Conservation (phyloP, 768 basidiomycete genomes). For the Pleurotus platypus region DNA sequence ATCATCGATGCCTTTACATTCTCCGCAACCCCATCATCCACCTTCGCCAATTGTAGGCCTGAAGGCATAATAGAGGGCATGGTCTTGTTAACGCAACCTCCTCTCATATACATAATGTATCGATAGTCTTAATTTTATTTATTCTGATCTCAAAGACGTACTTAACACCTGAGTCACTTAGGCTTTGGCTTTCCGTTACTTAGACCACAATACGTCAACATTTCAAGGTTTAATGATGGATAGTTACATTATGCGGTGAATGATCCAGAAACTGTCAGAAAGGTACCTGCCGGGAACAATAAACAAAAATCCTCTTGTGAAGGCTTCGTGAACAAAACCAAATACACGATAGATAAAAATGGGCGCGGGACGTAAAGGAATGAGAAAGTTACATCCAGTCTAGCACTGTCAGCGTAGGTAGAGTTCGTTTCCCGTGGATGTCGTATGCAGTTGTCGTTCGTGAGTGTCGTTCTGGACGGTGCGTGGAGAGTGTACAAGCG, state of each 20-base stretch:
- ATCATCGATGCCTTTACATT: not conserved
- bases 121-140: conserved; percentile 5
- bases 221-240: not conserved
- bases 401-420: too few relatives aligned
- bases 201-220: too few relatives aligned
- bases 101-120: conserved; percentile 3
- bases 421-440: too few relatives aligned
- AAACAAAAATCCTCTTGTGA: conserved; percentile 1
- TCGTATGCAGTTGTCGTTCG: not conserved
- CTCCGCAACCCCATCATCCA: conserved; percentile 1
- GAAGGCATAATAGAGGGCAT: not conserved
- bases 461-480: not conserved
- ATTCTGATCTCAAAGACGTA: too few relatives aligned
- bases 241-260: not conserved
- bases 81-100: not conserved
- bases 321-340: too few relatives aligned
- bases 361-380: not conserved
- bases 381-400: too few relatives aligned
- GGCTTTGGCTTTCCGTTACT: too few relatives aligned
- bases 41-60: conserved; percentile 1
- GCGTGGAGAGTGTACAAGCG: not conserved
- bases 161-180: too few relatives aligned
- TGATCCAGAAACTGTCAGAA: conserved; percentile 2
- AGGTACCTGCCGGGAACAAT: conserved; percentile 7
- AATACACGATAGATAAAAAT: not conserved